Evolutionary conservation across 192 early-diverging fungal species (phyloP).

Genomic region (Funneliformis mosseae): DNA sequence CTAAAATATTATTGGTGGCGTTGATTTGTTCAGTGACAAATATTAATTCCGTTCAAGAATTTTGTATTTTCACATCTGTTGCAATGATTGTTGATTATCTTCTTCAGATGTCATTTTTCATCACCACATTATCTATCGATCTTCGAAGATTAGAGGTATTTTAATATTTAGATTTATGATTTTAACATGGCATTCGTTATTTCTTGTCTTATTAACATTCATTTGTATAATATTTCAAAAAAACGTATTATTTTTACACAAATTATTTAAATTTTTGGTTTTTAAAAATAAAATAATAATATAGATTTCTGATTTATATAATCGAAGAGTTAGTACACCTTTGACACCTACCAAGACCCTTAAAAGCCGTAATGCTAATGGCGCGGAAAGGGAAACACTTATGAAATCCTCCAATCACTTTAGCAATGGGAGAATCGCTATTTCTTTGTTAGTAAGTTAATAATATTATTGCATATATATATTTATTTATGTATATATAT

Average conservation of each 20-base stretch:
- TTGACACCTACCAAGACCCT: neutral
- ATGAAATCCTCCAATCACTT: neutral
- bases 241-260: slow-evolving; percentile 10
- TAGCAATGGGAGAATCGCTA: neutral
- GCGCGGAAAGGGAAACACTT: neutral
- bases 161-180: slow-evolving; percentile 14
- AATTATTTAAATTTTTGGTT: neutral
- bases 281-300: neutral
- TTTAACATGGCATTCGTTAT: too few relatives aligned
- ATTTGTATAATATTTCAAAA: slow-evolving; percentile 30
- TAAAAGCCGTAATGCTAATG: neutral
- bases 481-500: neutral
- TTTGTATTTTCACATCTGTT: slow-evolving; percentile 69
- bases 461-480: neutral
- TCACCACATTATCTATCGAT: slow-evolving; percentile 80
- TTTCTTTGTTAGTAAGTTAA: neutral
- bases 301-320: slow-evolving; percentile 31
- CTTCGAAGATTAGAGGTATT: slow-evolving; percentile 74
- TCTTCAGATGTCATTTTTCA: slow-evolving; percentile 81
- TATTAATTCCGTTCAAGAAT: slow-evolving; percentile 69
- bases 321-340: neutral
- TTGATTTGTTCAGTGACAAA: slow-evolving; percentile 57
- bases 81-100: slow-evolving; percentile 76
- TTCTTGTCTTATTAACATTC: neutral
- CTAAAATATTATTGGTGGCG: slow-evolving; percentile 59